phyloP scores from a whole-genome alignment of 345 rosid genomes.

The Excoecaria agallocha region DNA sequence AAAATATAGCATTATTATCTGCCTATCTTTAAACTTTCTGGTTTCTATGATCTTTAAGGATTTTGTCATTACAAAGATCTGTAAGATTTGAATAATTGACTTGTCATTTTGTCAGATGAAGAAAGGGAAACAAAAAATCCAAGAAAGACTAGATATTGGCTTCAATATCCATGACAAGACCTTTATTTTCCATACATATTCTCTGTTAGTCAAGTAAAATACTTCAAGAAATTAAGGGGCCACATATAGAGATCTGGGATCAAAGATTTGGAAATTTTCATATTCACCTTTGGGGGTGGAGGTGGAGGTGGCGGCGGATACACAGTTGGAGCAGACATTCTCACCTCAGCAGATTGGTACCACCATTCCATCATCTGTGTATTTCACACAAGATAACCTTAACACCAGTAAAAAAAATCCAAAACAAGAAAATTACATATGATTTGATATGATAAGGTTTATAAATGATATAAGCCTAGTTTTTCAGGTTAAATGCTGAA shows the following conservation, averaged over 20 bases:
- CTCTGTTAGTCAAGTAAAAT: background rate
- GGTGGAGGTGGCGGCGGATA: slow-evolving; percentile 99
- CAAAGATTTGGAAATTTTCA: no score
- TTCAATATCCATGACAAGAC: background rate
- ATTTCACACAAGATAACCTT: slow-evolving; percentile 14
- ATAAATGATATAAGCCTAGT: background rate
- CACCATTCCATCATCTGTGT: slow-evolving; percentile 99
- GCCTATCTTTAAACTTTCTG: background rate
- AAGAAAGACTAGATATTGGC: background rate
- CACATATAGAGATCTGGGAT: no score
- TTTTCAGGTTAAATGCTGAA: no score
- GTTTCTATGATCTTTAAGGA: background rate
- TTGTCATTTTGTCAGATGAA: background rate
- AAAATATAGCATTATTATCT: background rate
- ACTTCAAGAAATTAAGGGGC: no score
- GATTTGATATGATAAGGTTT: background rate
- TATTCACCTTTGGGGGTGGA: slow-evolving; percentile 78
- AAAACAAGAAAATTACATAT: background rate
- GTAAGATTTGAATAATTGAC: background rate
- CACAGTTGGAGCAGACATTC: slow-evolving; percentile 96
- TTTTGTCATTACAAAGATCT: background rate
- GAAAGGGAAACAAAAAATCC: background rate
- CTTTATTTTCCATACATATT: background rate
- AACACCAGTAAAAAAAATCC: background rate
- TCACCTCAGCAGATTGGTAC: slow-evolving; percentile 99